These are phyloP conservation scores for Neurospora cerealis DNA, from an alignment of 495 filamentous ascomycete species.

Conservation along the genomic window DNA sequence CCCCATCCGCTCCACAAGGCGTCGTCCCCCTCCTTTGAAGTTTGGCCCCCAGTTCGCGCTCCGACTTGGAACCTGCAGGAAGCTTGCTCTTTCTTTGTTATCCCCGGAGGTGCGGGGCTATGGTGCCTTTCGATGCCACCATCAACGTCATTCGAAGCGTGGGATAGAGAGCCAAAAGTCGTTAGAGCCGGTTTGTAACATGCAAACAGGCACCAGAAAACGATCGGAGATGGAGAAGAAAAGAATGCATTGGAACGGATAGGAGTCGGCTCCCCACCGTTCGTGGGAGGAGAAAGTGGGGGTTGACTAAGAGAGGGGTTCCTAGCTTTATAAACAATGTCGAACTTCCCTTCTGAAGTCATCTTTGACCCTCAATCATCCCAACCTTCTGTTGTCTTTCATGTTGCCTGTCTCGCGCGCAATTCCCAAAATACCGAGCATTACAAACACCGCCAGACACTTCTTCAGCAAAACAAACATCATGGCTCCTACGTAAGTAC, in stretches of 20 bases:
- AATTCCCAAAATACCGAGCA: background rate
- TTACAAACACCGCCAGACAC: background rate
- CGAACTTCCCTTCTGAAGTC: background rate
- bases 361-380: background rate
- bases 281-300: background rate
- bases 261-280: background rate
- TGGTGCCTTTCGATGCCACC: background rate
- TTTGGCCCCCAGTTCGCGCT: background rate
- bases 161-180: background rate
- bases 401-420: background rate
- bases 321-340: background rate
- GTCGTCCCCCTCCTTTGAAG: background rate
- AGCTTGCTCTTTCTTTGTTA: background rate
- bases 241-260: background rate
- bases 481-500: background rate
- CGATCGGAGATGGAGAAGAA: background rate
- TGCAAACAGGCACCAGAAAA: background rate
- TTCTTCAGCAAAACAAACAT: background rate
- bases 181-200: background rate
- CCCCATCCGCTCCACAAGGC: background rate
- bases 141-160: background rate
- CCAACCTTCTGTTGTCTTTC: background rate
- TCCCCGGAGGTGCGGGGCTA: background rate
- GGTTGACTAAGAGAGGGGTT: background rate
- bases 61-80: background rate